A percentile compares a stretch with the other conserved stretches of the same genome.
These are phyloP conservation scores for Russula lepida DNA, from an alignment of 768 basidiomycete species.

Conservation along the genomic window DNA sequence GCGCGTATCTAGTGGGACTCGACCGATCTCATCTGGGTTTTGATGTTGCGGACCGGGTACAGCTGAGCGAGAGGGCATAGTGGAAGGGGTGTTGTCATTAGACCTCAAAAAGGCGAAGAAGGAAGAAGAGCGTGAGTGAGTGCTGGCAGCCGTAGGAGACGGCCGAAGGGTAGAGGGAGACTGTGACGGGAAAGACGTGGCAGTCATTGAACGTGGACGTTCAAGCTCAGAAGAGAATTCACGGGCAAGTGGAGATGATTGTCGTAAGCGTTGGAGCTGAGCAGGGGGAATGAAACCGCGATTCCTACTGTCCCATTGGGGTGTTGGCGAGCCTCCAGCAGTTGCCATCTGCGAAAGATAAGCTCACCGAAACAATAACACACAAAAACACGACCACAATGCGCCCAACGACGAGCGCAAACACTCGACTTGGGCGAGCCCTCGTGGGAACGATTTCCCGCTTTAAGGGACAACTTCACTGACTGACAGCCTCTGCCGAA, in stretches of 20 bases:
- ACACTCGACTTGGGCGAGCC: background rate
- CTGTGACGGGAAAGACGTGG: background rate
- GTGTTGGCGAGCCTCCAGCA: constrained; percentile 22
- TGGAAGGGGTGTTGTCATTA: constrained; percentile 27
- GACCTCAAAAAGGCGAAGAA: constrained; percentile 52
- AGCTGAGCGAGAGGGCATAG: constrained; percentile 8
- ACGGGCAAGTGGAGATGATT: constrained; percentile 25
- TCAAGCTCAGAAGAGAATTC: constrained; percentile 19
- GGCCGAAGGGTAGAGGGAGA: constrained; percentile 9
- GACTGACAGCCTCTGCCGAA: background rate
- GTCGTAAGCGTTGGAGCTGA: constrained; percentile 28
- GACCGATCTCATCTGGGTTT: constrained; percentile 11
- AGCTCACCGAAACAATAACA: background rate
- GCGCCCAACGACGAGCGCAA: background rate
- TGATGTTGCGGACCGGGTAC: constrained; percentile 2
- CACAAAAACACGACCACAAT: background rate
- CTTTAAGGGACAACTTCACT: background rate
- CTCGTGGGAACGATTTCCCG: background rate
- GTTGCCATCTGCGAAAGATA: constrained; percentile 11
- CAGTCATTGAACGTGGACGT: constrained; percentile 14
- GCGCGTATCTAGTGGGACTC: background rate
- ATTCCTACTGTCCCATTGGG: constrained; percentile 33
- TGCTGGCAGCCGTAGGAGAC: constrained; percentile 21
- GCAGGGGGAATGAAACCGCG: constrained; percentile 32
- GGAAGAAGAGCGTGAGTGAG: constrained; percentile 50